Evolutionary conservation across 345 rosid genomes (phyloP).

Genomic region (Mangifera indica): DNA sequence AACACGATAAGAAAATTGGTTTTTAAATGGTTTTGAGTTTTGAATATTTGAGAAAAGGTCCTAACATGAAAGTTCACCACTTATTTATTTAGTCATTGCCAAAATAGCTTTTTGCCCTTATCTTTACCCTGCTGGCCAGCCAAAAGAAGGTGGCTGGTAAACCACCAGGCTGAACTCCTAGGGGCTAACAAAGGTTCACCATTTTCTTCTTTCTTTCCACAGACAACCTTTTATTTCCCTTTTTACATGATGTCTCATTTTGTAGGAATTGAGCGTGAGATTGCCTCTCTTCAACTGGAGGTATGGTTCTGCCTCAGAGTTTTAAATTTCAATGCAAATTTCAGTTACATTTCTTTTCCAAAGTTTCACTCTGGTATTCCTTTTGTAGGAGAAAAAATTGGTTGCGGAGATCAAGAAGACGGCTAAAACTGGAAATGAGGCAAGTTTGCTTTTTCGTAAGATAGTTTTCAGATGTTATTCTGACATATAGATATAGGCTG

Average conservation of each 20-base stretch:
- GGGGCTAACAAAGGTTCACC: not conserved
- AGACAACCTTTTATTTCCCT: not conserved
- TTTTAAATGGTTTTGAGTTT: not conserved
- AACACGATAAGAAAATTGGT: too few species aligned
- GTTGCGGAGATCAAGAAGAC: constrained; percentile 97
- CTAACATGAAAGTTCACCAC: not conserved
- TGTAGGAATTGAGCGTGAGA: constrained; percentile 87
- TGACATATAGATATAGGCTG: not conserved
- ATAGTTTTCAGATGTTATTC: not conserved
- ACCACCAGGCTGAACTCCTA: too few species aligned
- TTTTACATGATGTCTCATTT: not conserved
- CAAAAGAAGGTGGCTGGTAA: too few species aligned
- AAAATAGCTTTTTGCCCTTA: too few species aligned
- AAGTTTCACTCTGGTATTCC: constrained; percentile 3
- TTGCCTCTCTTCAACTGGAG: constrained; percentile 88
- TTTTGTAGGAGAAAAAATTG: constrained; percentile 79
- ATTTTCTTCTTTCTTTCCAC: not conserved
- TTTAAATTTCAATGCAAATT: not conserved
- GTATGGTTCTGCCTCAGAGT: constrained; percentile 32
- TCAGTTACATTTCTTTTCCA: not conserved
- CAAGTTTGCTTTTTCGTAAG: constrained; percentile 25
- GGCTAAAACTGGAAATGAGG: constrained; percentile 97
- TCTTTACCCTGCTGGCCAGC: too few species aligned
- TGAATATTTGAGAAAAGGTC: not conserved
- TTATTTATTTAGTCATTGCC: too few species aligned